Percentiles rank a stretch among this genome's conserved stretches.
phyloP scores from a whole-genome alignment of 257 asterid genomes.

The Solanum tarapatanum region DNA sequence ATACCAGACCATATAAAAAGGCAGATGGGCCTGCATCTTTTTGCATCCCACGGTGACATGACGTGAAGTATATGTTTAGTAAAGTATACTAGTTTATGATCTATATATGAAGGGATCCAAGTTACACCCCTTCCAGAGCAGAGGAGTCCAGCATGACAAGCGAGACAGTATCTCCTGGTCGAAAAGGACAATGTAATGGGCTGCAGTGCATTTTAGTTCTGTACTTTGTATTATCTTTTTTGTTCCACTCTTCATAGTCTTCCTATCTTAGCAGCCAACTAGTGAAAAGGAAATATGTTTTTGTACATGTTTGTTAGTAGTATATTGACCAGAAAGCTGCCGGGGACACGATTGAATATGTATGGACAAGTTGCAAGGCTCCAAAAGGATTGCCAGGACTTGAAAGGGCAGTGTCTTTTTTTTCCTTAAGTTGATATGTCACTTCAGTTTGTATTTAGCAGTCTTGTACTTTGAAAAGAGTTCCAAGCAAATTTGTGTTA shows the following conservation, averaged over 20 bases:
- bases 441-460: background rate
- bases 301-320: background rate
- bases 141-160: background rate
- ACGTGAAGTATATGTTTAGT: slow-evolving; percentile 15
- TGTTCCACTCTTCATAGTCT: background rate
- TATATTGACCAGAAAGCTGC: background rate
- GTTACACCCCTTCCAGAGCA: background rate
- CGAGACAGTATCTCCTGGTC: background rate
- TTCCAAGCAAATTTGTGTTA: background rate
- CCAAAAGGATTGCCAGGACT: background rate
- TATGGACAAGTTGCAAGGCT: background rate
- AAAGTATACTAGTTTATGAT: background rate
- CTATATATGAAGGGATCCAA: slow-evolving; percentile 1
- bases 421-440: background rate
- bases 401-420: background rate
- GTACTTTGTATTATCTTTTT: background rate
- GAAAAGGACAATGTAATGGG: background rate
- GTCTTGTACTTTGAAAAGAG: background rate
- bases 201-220: background rate
- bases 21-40: slow-evolving; percentile 63
- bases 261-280: background rate
- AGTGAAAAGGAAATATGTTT: background rate
- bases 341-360: background rate
- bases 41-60: slow-evolving; percentile 47
- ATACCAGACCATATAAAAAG: slow-evolving; percentile 79